Base-by-base conservation (phyloP, 2,329 filamentous ascomycete genomes). In the Emericellopsis atlantica region DNA sequence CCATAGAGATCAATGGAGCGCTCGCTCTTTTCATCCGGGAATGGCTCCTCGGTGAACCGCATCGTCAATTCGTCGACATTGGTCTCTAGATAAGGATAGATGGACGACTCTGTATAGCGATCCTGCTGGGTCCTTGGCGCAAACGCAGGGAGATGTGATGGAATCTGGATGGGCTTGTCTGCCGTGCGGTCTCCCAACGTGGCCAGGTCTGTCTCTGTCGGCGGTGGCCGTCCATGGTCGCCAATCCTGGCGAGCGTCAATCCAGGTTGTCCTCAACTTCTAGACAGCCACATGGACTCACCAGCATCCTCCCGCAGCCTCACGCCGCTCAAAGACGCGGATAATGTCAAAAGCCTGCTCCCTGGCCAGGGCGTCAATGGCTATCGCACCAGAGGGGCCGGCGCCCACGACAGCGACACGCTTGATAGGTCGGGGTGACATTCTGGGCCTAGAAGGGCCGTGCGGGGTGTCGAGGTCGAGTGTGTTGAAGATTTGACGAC, bases 11-110 rank as follows among this genome's bases (percentile, higher is more conserved):
- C 47, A 10, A 56, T 48, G 2, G 58, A 59, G 9, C 49, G 47
- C 24, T 57, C 45, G 36, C 51, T 58, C 2, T 49, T 49, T 9
- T 51, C 49, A 1, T 54, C 51, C 0, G 74, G 67, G 12, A 79
- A 73, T 0, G 64, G 60, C 41, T 79, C 74, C 44, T 74, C 64
- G 0, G 66, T 70, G 53, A 74, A 83, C 14, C 68, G 63, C 79
- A 83, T 83, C 0, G 74, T 62, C 2, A 67, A 50, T 6, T 63
- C 61, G 45, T 74, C 69, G 35, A 83, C 71, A 46, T 83, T 83
- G 3, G 76, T 82, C 51, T 82, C 74, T n/a, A 82, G 58, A 16
- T 72, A 69, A 0, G 74, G 72, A 47, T 81, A 81, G 15, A 81
- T 64, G 1, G 72, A 72, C 0, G 75, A 74, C 44, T 79, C 74